Evolutionary conservation across 2,329 filamentous ascomycete species (phyloP).

Genomic region (Talaromyces islandicus): DNA sequence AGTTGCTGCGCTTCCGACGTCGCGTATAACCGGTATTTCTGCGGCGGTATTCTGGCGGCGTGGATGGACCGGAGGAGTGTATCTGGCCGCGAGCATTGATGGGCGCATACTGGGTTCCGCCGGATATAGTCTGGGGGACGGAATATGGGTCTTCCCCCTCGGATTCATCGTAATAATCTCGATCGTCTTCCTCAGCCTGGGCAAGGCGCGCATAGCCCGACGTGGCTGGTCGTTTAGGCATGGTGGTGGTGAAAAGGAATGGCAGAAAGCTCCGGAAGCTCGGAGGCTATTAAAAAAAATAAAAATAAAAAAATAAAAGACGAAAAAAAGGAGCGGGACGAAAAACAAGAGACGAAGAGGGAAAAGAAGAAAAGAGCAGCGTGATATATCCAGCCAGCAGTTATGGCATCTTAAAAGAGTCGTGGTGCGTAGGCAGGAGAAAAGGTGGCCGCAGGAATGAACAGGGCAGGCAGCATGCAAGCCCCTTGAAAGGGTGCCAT

Average conservation of each 20-base stretch:
- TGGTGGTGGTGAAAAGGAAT: conserved; percentile 29
- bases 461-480: neutral
- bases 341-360: neutral
- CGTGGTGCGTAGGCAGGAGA: neutral
- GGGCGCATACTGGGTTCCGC: conserved; percentile 56
- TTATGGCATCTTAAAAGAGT: neutral
- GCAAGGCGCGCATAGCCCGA: conserved; percentile 81
- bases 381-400: neutral
- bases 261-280: neutral
- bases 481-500: neutral
- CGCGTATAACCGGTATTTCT: conserved; percentile 42
- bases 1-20: conserved; percentile 61
- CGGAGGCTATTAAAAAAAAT: neutral
- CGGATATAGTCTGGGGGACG: conserved; percentile 50
- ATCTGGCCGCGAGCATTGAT: conserved; percentile 48
- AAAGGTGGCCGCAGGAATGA: neutral
- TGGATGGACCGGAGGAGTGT: conserved; percentile 28
- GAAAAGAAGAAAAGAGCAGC: neutral
- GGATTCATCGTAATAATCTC: conserved; percentile 51
- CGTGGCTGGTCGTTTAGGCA: conserved; percentile 66
- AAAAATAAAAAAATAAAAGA: neutral
- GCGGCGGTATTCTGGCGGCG: conserved; percentile 37
- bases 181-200: conserved; percentile 65
- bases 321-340: neutral
- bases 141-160: conserved; percentile 59